phyloP scores from a whole-genome alignment of 495 filamentous ascomycete species.

The Hyphodiscus hymeniophilus region DNA sequence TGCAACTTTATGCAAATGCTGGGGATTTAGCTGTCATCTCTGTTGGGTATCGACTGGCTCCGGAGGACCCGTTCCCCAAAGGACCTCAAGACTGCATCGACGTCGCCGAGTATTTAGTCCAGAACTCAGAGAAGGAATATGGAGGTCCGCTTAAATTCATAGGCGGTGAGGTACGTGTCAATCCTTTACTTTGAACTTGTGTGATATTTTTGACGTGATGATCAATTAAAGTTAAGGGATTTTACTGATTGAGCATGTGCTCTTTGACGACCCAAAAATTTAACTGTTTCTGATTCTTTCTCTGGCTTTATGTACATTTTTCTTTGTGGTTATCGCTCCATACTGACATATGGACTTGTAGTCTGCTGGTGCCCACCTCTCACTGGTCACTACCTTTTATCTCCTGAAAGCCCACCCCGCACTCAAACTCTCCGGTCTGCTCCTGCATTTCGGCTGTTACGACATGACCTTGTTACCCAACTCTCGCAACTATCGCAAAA shows the following conservation, averaged over 20 bases:
- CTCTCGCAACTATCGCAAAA: neutral
- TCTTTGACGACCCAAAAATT: neutral
- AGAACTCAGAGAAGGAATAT: conserved; percentile 33
- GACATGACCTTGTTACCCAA: conserved; percentile 24
- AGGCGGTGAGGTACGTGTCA: conserved; percentile 22
- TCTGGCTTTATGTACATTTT: neutral
- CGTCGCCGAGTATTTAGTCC: conserved; percentile 38
- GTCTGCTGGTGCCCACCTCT: conserved; percentile 43
- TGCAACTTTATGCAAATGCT: conserved; percentile 34
- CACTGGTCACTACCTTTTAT: conserved; percentile 33
- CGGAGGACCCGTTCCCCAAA: conserved; percentile 47
- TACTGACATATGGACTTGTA: neutral
- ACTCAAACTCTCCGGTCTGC: conserved; percentile 33
- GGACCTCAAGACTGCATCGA: conserved; percentile 45
- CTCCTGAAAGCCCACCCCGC: conserved; percentile 30
- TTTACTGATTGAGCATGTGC: conserved; percentile 12
- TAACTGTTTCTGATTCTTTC: conserved; percentile 4
- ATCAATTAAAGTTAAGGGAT: conserved; percentile 14
- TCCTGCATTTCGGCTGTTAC: conserved; percentile 35
- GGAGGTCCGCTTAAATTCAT: conserved; percentile 33
- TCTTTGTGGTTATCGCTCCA: neutral
- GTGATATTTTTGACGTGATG: neutral
- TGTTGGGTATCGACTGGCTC: conserved; percentile 52
- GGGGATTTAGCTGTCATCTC: conserved; percentile 37
- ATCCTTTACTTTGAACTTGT: neutral